Evolutionary conservation across 208 protist species (phyloP), one percentile per base, ranked within the genome.

Genomic region (Kentomonas sorsogonicus): DNA sequence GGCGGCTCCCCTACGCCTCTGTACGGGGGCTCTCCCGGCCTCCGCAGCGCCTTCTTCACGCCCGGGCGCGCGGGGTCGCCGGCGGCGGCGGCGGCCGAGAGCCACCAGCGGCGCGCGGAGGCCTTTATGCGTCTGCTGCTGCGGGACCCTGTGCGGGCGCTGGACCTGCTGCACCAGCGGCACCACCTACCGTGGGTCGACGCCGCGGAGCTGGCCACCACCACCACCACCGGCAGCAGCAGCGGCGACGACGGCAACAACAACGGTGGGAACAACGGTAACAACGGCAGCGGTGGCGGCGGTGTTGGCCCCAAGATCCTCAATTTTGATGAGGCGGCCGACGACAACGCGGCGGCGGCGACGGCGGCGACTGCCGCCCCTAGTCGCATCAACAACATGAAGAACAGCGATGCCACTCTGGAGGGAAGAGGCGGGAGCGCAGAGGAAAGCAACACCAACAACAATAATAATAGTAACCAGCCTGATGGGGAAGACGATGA

Each of bases 91-190:
- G 50, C 43, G 36, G 64, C 69, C 53, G 50, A 5, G 30, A 10
- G 20, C 2, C 0, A 15, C 0, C 53, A 66, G 59, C 43, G 44
- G 44, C 51, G 52, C 34, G 67, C 68, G 55, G 75, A 76, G 53
- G 69, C 54, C 38, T 75, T 80, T 33, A 23, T 69, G 34, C 69
- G 72, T 9, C 63, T 86, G 30, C 52, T 87, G 30, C 33, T 51
- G 40, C 61, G 72, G 7, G 72, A 86, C 29, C 66, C 83, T 0
- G 54, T 71, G n/a, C 61, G 62, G 46, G 77, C 83, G 39, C 58
- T 91, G 25, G 71, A 77, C 27, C 39, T 68, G 41, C 67, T 91
- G 26, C 72, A 72, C 41, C 56, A 67, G 40, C 60, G 63, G 31
- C 83, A 83, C 64, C 11, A 69, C 20, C 30, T 86, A 5, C 45